Conservation (phyloP, 2,329 filamentous ascomycete genomes). For the Trichoderma lentiforme region DNA sequence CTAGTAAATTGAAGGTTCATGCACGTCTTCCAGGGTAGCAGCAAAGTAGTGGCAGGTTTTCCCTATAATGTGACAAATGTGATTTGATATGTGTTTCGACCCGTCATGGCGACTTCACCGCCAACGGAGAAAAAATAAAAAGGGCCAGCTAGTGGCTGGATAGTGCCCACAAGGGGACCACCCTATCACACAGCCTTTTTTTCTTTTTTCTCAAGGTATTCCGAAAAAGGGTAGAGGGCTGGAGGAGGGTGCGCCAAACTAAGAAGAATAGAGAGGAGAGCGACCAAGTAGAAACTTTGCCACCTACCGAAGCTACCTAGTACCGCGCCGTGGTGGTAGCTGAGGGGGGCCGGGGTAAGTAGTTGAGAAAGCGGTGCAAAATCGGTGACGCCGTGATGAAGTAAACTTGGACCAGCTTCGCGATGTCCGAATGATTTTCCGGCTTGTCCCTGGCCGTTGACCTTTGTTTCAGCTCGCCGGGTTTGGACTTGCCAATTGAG, state of each 20-base stretch:
- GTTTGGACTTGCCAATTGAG: not conserved
- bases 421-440: slow-evolving; percentile 3
- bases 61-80: not conserved
- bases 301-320: slow-evolving; percentile 11
- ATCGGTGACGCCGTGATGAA: slow-evolving; percentile 19
- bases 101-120: slow-evolving; percentile 9
- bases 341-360: slow-evolving; percentile 8
- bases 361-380: not conserved
- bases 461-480: not conserved
- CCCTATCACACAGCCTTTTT: slow-evolving; percentile 4
- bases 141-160: slow-evolving; percentile 4
- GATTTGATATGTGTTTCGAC: slow-evolving; percentile 6
- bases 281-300: not conserved
- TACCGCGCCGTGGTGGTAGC: not conserved
- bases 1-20: slow-evolving; percentile 11
- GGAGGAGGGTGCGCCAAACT: slow-evolving; percentile 3
- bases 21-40: slow-evolving; percentile 10
- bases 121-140: slow-evolving; percentile 1
- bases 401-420: not conserved
- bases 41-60: not conserved
- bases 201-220: not conserved
- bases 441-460: not conserved
- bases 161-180: not conserved
- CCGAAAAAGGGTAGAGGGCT: not conserved
- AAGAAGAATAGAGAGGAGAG: not conserved